Percentiles rank a stretch among this genome's conserved stretches.
Evolutionary conservation across 148 eudicot species (phyloP).

Genomic region (Arbutus unedo): DNA sequence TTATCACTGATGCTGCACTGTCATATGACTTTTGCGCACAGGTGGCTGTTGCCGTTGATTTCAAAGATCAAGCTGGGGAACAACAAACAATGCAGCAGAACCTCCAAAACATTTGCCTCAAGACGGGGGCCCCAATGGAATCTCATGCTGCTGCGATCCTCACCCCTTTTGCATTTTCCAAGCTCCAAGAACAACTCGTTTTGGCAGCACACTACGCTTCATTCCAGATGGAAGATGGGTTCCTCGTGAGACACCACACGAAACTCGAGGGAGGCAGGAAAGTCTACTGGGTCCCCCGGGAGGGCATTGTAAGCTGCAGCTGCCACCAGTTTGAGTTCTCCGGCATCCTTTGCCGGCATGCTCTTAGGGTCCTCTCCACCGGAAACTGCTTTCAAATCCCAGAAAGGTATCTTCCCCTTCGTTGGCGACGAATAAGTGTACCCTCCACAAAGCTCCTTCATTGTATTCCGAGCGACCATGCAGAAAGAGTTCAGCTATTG

Average conservation of each 20-base stretch:
- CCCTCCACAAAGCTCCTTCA: slow-evolving; percentile 37
- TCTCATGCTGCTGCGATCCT: slow-evolving; percentile 83
- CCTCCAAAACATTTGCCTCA: slow-evolving; percentile 82
- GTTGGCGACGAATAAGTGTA: slow-evolving; percentile 72
- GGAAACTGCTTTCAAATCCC: slow-evolving; percentile 94
- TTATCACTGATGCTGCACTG: neutral
- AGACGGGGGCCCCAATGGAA: slow-evolving; percentile 97
- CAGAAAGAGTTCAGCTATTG: slow-evolving; percentile 59
- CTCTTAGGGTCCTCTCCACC: slow-evolving; percentile 82
- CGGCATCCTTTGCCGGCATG: slow-evolving; percentile 81
- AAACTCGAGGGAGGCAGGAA: slow-evolving; percentile 85
- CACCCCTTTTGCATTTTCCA: slow-evolving; percentile 88
- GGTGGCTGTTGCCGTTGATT: slow-evolving; percentile 88
- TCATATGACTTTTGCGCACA: slow-evolving; percentile 19
- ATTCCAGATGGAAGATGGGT: slow-evolving; percentile 67
- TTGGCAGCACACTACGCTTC: slow-evolving; percentile 92
- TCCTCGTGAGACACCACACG: slow-evolving; percentile 80
- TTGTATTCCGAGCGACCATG: slow-evolving; percentile 34
- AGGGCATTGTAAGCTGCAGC: slow-evolving; percentile 73
- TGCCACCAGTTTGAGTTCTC: slow-evolving; percentile 84
- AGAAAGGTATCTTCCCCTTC: slow-evolving; percentile 76
- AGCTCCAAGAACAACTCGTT: slow-evolving; percentile 89
- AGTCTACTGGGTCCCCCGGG: slow-evolving; percentile 77
- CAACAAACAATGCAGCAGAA: slow-evolving; percentile 95
- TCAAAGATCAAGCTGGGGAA: slow-evolving; percentile 90